phyloP scores from a whole-genome alignment of 1,284 basidiomycete species.

The Apiotrichum domesticum region DNA sequence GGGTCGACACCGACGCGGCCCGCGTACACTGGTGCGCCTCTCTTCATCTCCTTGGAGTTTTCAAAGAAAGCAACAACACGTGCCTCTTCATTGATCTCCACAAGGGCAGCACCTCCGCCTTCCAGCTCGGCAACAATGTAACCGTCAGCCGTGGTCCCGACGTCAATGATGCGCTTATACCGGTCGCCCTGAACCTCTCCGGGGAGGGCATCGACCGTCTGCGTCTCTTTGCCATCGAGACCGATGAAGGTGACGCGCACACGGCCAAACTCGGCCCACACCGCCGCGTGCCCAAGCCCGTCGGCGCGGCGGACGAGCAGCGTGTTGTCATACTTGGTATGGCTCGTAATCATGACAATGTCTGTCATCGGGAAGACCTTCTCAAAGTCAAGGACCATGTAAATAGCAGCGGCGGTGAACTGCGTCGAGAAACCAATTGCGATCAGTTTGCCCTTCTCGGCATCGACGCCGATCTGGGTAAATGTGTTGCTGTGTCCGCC shows the following conservation, averaged over 20 bases:
- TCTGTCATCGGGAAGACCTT: slow-evolving; percentile 55
- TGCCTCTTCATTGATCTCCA: slow-evolving; percentile 51
- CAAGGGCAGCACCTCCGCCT: slow-evolving; percentile 56
- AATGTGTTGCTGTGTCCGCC: slow-evolving; percentile 51
- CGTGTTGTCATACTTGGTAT: slow-evolving; percentile 42
- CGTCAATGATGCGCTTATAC: slow-evolving; percentile 30
- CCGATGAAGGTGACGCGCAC: slow-evolving; percentile 43
- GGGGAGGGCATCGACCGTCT: slow-evolving; percentile 53
- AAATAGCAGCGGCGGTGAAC: slow-evolving; percentile 48
- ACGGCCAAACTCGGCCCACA: slow-evolving; percentile 63
- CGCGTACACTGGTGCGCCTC: slow-evolving; percentile 49
- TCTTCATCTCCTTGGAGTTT: slow-evolving; percentile 46
- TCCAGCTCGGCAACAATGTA: slow-evolving; percentile 48
- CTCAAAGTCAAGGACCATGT: slow-evolving; percentile 55
- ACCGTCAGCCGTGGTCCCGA: slow-evolving; percentile 36
- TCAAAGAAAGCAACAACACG: slow-evolving; percentile 57
- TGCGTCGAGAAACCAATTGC: slow-evolving; percentile 61
- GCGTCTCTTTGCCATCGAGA: slow-evolving; percentile 43
- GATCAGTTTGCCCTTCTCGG: slow-evolving; percentile 58
- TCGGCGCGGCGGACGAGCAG: slow-evolving; percentile 23
- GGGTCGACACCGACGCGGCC: slow-evolving; percentile 11
- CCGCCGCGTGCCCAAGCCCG: slow-evolving; percentile 45
- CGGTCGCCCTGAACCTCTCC: slow-evolving; percentile 18
- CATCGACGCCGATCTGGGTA: slow-evolving; percentile 56
- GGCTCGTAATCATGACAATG: slow-evolving; percentile 55